Evolutionary conservation across 179 eudicot species (phyloP), one percentile per base, ranked within the genome.

Genomic region (Corrigiola litoralis): DNA sequence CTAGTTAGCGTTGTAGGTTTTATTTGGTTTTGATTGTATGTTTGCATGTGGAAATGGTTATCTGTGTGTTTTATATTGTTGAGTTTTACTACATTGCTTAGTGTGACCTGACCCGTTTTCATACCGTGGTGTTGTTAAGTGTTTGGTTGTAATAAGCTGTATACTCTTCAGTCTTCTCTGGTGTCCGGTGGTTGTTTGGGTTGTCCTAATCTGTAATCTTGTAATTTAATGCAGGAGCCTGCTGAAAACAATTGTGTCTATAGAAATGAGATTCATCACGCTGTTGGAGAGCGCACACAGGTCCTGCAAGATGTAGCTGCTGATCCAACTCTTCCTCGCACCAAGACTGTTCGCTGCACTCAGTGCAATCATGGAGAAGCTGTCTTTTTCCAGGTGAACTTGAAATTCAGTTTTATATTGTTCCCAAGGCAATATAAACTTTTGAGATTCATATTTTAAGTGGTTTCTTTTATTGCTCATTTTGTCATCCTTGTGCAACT

Each of bases 201-300:
- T 58, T 8, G 62, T 8, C 41, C 41, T 54, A 27, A 32, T 32
- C 25, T 25, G 2, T 27, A 0, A 53, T 0, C 28, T 34, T 50
- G 46, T 14, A 37, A 23, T 25, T 14, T 6, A 33, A 13, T 76
- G 69, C 80, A 89, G 98, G 95, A 92, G 71, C 74, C 71, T 73
- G 98, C 98, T 17, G 98, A 87, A 54, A 84, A 87, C 90, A 87
- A 89, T 41, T 92, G 98, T 75, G 96, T 92, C n/a, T 92, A 92
- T 76, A 81, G 92, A 85, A 87, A 89, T 73, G 96, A 87, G 81
- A 81, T 92, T 69, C 95, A 89, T 54, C 96, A 92, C 72, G 46
- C 92, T 58, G 96, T 68, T 41, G 95, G 82, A 29, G 96, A 92
- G 70, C 86, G 90, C 38, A 87, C 98, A 46, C 96, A 92, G 75